Conservation (phyloP, 225 moss, liverwort and hornwort species). For the Sphagnum tenellum region DNA sequence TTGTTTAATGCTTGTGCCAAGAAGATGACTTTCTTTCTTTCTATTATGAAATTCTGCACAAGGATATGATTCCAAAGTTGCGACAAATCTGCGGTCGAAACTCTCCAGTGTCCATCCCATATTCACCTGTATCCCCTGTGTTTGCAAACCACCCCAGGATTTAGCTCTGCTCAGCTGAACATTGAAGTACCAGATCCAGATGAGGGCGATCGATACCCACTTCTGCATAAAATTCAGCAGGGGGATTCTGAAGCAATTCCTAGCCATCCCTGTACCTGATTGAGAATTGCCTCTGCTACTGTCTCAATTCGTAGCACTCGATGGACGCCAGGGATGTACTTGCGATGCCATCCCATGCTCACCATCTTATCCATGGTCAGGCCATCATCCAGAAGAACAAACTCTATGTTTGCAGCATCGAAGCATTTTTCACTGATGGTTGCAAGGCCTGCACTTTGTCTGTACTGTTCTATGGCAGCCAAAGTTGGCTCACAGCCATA, state of each 20-base stretch:
- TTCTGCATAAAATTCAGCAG: no score
- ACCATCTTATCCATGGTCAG: slow-evolving; percentile 67
- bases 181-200: no score
- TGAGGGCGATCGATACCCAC: no score
- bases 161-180: no score
- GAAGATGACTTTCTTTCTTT: no score
- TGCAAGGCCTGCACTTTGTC: slow-evolving; percentile 40
- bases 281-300: slow-evolving; percentile 84
- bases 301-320: slow-evolving; percentile 87
- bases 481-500: slow-evolving; percentile 37
- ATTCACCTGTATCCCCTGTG: slow-evolving; percentile 59
- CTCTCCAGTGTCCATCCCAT: slow-evolving; percentile 71
- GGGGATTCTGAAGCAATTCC: no score
- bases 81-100: slow-evolving; percentile 65
- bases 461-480: slow-evolving; percentile 49
- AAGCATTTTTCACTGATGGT: slow-evolving; percentile 68
- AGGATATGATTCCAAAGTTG: slow-evolving; percentile 89
- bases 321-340: slow-evolving; percentile 58
- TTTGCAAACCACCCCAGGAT: slow-evolving; percentile 4
- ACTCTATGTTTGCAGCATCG: slow-evolving; percentile 77
- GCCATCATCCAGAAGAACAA: slow-evolving; percentile 80
- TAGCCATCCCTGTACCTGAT: slow-evolving; percentile 25
- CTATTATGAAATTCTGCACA: not conserved
- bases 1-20: no score
- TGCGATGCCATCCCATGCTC: slow-evolving; percentile 65